Conservation (phyloP, 495 filamentous ascomycete genomes). For the Astrothelium macrocarpum region DNA sequence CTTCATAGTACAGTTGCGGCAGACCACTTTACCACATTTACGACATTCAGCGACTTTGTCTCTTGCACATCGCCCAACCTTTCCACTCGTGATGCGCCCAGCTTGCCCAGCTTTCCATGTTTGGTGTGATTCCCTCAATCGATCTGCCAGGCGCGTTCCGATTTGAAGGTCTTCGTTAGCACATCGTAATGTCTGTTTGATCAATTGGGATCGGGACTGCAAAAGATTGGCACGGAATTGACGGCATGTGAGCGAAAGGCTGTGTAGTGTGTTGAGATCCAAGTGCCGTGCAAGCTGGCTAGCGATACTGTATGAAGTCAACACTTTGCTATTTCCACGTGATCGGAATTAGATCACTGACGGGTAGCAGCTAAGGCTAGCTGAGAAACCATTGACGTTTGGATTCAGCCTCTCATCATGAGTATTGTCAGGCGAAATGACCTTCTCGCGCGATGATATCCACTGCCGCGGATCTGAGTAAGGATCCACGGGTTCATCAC, state of each 20-base stretch:
- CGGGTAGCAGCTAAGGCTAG: constrained; percentile 84
- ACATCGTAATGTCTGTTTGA: constrained; percentile 68
- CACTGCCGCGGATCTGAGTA: constrained; percentile 27
- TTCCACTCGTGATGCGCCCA: constrained; percentile 48
- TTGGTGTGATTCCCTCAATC: constrained; percentile 19
- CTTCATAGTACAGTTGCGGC: constrained; percentile 79
- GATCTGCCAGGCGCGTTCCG: constrained; percentile 32
- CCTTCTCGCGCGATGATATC: background rate
- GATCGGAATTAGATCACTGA: constrained; percentile 37
- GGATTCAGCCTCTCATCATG: constrained; percentile 43
- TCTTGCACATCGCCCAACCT: constrained; percentile 64
- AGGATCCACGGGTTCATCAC: constrained; percentile 44
- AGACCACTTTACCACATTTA: constrained; percentile 64
- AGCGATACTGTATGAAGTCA: constrained; percentile 50
- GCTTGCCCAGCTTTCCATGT: constrained; percentile 22
- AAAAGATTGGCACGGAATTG: constrained; percentile 66
- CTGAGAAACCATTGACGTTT: constrained; percentile 62
- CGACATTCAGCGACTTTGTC: constrained; percentile 80
- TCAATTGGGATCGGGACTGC: constrained; percentile 61
- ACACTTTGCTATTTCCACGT: constrained; percentile 12
- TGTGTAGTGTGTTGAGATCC: constrained; percentile 77
- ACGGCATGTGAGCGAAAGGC: constrained; percentile 67
- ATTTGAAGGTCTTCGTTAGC: constrained; percentile 51
- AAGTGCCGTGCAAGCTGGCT: constrained; percentile 61
- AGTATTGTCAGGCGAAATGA: constrained; percentile 8